Percentiles rank a stretch among this genome's conserved stretches.
Evolutionary conservation across 1,284 basidiomycete species (phyloP).

Genomic region (Ganoderma multipileum): DNA sequence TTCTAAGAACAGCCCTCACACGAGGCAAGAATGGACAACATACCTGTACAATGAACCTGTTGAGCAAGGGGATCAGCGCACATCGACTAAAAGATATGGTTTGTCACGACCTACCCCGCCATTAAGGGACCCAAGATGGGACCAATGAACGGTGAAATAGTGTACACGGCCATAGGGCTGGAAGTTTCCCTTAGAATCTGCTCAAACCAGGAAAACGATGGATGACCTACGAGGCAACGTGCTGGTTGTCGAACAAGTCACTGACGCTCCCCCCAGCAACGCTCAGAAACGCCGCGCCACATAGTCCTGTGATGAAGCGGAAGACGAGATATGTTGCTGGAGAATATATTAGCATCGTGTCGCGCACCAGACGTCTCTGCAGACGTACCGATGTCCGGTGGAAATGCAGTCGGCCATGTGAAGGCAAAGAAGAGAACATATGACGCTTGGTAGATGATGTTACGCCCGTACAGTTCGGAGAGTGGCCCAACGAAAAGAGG

Average conservation of each 20-base stretch:
- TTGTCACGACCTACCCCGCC: slow-evolving; percentile 52
- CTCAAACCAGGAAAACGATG: background rate
- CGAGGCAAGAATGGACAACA: slow-evolving; percentile 16
- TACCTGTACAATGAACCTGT: slow-evolving; percentile 53
- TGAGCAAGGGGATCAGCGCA: background rate
- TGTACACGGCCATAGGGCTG: slow-evolving; percentile 83
- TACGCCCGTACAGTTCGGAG: slow-evolving; percentile 59
- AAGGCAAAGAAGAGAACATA: slow-evolving; percentile 50
- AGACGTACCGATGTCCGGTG: slow-evolving; percentile 50
- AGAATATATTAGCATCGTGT: slow-evolving; percentile 46
- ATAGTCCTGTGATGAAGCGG: slow-evolving; percentile 75
- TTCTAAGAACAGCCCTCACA: background rate
- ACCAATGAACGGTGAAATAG: slow-evolving; percentile 75
- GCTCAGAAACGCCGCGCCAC: slow-evolving; percentile 77
- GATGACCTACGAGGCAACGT: slow-evolving; percentile 74
- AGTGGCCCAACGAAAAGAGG: slow-evolving; percentile 59
- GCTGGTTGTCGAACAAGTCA: slow-evolving; percentile 71
- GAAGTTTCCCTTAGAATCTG: background rate
- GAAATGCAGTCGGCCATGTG: slow-evolving; percentile 61
- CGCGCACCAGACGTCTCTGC: slow-evolving; percentile 18
- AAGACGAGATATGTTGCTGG: slow-evolving; percentile 68
- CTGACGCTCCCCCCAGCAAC: slow-evolving; percentile 84
- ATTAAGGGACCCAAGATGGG: slow-evolving; percentile 74
- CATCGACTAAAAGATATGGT: background rate
- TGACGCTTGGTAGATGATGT: slow-evolving; percentile 47